phyloP scores from a whole-genome alignment of 306 rosid genomes.

The Lathyrus oleraceus region DNA sequence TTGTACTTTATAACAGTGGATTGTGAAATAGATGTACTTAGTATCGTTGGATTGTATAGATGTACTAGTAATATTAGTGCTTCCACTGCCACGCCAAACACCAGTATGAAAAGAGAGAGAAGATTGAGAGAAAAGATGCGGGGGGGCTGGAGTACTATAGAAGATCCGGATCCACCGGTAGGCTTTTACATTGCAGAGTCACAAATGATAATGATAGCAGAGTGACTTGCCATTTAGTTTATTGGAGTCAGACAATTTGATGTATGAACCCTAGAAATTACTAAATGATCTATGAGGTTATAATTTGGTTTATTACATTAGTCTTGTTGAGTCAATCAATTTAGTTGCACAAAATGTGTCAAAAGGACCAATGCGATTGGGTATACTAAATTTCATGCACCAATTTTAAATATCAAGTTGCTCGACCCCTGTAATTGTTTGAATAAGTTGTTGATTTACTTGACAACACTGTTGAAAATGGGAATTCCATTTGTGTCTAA shows the following conservation, averaged over 20 bases:
- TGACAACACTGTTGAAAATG: neutral
- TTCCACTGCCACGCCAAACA: neutral
- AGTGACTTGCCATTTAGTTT: neutral
- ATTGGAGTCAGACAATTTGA: neutral
- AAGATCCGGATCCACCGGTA: neutral
- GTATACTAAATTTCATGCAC: neutral
- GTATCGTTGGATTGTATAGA: neutral
- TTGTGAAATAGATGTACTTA: neutral
- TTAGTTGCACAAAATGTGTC: neutral
- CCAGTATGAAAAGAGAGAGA: neutral
- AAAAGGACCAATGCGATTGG: neutral
- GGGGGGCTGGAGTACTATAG: neutral
- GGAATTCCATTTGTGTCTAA: conserved; percentile 12
- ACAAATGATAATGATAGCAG: neutral
- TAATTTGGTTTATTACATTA: neutral
- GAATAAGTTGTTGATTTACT: neutral
- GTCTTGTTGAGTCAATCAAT: neutral
- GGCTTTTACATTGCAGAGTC: neutral
- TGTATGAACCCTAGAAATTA: neutral
- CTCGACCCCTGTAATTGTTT: neutral
- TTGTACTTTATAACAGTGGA: neutral
- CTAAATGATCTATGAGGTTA: neutral
- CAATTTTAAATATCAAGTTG: neutral
- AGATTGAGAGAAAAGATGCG: neutral
- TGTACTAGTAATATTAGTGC: neutral